Conservation (phyloP, 208 protist genomes). For the Perkinsela sp. region DNA sequence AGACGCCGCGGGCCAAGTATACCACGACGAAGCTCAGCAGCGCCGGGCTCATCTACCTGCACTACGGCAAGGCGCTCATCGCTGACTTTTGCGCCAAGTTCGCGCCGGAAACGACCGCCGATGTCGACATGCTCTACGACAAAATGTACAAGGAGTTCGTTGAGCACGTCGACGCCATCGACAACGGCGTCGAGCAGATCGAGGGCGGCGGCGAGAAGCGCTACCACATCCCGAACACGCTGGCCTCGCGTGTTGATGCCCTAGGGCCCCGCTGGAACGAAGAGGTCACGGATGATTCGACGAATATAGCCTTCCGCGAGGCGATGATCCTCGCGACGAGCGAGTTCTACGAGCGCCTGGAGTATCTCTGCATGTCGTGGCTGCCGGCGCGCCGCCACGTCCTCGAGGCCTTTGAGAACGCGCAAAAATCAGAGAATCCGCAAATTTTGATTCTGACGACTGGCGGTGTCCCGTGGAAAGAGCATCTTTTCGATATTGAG, state of each 20-base stretch:
- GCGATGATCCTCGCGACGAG: slow-evolving; percentile 46
- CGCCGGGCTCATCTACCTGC: slow-evolving; percentile 73
- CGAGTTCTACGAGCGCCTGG: slow-evolving; percentile 54
- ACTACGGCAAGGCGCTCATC: slow-evolving; percentile 74
- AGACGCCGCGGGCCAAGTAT: slow-evolving; percentile 10
- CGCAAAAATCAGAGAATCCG: slow-evolving; percentile 15
- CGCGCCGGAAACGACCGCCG: slow-evolving; percentile 10
- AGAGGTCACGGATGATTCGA: slow-evolving; percentile 5
- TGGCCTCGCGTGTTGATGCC: slow-evolving; percentile 35
- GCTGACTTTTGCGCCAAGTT: slow-evolving; percentile 14
- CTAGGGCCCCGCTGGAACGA: slow-evolving; percentile 71
- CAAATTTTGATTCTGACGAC: slow-evolving; percentile 49
- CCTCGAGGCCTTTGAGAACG: slow-evolving; percentile 19
- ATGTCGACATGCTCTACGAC: slow-evolving; percentile 35
- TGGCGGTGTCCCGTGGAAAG: slow-evolving; percentile 65
- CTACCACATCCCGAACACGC: slow-evolving; percentile 33
- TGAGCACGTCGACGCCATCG: slow-evolving; percentile 69
- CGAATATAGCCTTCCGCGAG: slow-evolving; percentile 36
- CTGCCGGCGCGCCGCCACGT: slow-evolving; percentile 63
- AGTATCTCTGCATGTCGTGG: slow-evolving; percentile 50
- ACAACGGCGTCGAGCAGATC: slow-evolving; percentile 70
- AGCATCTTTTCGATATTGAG: slow-evolving; percentile 69
- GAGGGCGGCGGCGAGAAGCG: slow-evolving; percentile 13
- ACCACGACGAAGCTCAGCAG: slow-evolving; percentile 59
- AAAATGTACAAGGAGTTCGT: slow-evolving; percentile 60